phyloP scores from a whole-genome alignment of 495 filamentous ascomycete genomes.

The Hypoxylon lenormandii region DNA sequence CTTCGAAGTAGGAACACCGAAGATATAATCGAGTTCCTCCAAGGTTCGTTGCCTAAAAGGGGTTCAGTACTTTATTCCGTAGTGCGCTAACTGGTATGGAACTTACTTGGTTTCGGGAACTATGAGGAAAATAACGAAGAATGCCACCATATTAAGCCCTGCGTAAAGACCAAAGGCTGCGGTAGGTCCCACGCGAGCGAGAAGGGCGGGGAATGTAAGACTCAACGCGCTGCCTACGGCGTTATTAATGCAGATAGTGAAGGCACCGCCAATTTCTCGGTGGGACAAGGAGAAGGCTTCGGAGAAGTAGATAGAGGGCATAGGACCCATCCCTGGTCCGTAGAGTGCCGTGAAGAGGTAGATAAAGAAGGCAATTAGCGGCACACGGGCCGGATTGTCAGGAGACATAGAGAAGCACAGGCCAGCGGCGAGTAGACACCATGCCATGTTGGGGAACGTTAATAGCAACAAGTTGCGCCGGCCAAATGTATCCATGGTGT shows the following conservation, averaged over 20 bases:
- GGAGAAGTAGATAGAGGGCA: conserved; percentile 70
- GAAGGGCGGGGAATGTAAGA: conserved; percentile 68
- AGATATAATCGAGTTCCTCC: conserved; percentile 66
- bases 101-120: conserved; percentile 68
- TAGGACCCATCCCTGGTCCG: conserved; percentile 68
- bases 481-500: conserved; percentile 70
- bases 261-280: conserved; percentile 61
- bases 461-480: conserved; percentile 66
- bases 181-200: conserved; percentile 63
- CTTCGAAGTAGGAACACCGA: conserved; percentile 64
- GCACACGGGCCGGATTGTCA: conserved; percentile 52
- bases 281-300: conserved; percentile 69
- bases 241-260: conserved; percentile 63
- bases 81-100: conserved; percentile 37
- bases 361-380: conserved; percentile 64
- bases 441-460: conserved; percentile 67
- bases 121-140: conserved; percentile 66
- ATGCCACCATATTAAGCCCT: conserved; percentile 68
- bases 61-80: conserved; percentile 61
- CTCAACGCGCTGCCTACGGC: conserved; percentile 66
- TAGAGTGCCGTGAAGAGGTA: conserved; percentile 67
- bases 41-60: conserved; percentile 58
- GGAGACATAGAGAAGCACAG: conserved; percentile 65
- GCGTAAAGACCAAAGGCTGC: conserved; percentile 73
- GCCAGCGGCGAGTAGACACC: conserved; percentile 65